phyloP scores from a whole-genome alignment of 768 basidiomycete genomes.

The Termitomyces sp. region DNA sequence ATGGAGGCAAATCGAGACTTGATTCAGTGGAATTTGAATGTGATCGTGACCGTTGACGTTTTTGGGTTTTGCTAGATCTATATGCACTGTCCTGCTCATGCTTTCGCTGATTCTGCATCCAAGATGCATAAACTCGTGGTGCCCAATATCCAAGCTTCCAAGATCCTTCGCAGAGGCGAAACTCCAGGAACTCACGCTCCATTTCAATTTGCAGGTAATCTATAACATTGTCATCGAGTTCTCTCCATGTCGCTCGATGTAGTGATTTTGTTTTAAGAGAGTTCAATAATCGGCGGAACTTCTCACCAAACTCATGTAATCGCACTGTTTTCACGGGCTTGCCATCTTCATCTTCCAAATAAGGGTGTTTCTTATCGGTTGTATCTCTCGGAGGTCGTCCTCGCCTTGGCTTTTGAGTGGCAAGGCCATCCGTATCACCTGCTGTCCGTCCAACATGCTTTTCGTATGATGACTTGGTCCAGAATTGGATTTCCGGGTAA shows the following conservation, averaged over 20 bases:
- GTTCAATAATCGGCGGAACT: neutral
- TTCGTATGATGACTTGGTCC: neutral
- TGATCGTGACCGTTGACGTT: too few species aligned
- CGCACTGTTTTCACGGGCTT: neutral
- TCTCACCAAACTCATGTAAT: neutral
- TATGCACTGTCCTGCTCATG: neutral
- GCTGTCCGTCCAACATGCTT: neutral
- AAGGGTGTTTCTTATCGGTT: neutral
- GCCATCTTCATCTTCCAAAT: neutral
- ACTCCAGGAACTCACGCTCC: neutral
- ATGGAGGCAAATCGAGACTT: too few species aligned
- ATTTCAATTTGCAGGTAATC: neutral
- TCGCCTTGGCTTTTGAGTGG: neutral
- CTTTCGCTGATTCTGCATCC: neutral
- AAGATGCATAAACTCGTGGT: neutral
- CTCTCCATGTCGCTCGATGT: neutral
- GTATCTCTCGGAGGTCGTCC: neutral
- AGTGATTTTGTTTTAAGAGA: neutral
- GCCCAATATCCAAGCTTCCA: neutral
- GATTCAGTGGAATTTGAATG: too few species aligned
- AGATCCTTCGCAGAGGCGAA: neutral
- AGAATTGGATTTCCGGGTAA: neutral
- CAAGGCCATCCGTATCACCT: neutral
- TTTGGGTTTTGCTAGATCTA: too few species aligned
- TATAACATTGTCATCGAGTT: neutral